phyloP scores from a whole-genome alignment of 2,329 filamentous ascomycete genomes.

The Paramyrothecium roridum region DNA sequence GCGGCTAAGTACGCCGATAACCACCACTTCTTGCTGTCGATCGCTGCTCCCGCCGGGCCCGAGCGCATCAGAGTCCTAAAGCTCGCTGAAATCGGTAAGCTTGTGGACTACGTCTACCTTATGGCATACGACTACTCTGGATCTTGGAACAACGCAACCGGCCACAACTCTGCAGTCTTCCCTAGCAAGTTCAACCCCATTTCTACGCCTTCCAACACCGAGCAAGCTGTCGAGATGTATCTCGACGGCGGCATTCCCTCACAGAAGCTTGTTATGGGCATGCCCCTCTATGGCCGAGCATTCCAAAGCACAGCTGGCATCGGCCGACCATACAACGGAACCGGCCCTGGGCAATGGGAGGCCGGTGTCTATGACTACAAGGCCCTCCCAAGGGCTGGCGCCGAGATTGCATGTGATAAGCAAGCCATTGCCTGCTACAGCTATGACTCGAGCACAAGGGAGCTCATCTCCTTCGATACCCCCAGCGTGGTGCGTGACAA shows the following conservation, averaged over 20 bases:
- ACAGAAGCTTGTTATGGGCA: slow-evolving; percentile 69
- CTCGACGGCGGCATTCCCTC: slow-evolving; percentile 55
- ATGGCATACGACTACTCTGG: slow-evolving; percentile 77
- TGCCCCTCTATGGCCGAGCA: slow-evolving; percentile 75
- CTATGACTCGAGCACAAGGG: slow-evolving; percentile 57
- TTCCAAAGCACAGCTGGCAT: slow-evolving; percentile 43
- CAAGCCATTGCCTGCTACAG: slow-evolving; percentile 63
- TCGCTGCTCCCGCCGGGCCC: slow-evolving; percentile 46
- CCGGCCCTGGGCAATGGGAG: slow-evolving; percentile 70
- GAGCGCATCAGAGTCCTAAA: slow-evolving; percentile 44
- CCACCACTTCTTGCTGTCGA: slow-evolving; percentile 46
- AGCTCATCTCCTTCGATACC: slow-evolving; percentile 71
- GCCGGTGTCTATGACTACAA: slow-evolving; percentile 78
- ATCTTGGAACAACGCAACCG: slow-evolving; percentile 59
- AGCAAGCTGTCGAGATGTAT: slow-evolving; percentile 63
- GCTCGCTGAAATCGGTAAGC: slow-evolving; percentile 39
- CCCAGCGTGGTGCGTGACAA: slow-evolving; percentile 58
- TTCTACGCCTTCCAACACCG: slow-evolving; percentile 66
- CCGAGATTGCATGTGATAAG: slow-evolving; percentile 54
- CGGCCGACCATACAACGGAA: slow-evolving; percentile 40
- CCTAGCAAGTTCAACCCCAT: slow-evolving; percentile 46
- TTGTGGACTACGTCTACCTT: slow-evolving; percentile 55
- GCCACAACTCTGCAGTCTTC: slow-evolving; percentile 71
- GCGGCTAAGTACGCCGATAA: slow-evolving; percentile 34
- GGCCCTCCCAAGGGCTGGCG: slow-evolving; percentile 61